These are phyloP conservation scores for Castanospermum australe DNA, from an alignment of 306 rosid genomes.

Conservation along the genomic window DNA sequence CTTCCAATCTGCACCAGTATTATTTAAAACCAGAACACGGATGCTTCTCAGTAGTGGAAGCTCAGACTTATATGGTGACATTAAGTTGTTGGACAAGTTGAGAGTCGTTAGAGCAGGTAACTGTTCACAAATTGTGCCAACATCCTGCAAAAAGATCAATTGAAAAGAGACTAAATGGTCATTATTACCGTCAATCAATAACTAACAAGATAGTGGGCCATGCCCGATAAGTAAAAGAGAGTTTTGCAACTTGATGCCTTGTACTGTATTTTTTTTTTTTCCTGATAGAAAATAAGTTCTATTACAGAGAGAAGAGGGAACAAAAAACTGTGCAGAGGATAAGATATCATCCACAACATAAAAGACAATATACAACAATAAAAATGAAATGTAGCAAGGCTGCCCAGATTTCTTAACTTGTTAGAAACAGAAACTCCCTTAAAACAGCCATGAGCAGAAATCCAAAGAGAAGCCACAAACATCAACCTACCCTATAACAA, in stretches of 20 bases:
- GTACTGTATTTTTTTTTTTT: not conserved
- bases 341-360: not conserved
- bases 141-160: constrained; percentile 65
- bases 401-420: no score
- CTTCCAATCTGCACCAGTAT: constrained; percentile 71
- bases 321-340: not conserved
- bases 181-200: not conserved
- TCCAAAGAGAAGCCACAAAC: not conserved
- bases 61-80: constrained; percentile 54
- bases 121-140: constrained; percentile 76
- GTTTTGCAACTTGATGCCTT: not conserved
- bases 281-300: not conserved
- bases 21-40: constrained; percentile 66
- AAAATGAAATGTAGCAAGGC: not conserved
- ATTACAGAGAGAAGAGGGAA: not conserved
- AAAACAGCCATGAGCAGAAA: not conserved
- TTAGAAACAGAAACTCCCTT: no score
- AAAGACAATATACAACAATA: not conserved
- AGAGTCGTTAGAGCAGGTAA: constrained; percentile 63
- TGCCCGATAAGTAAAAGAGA: not conserved
- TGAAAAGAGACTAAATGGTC: constrained; percentile 18
- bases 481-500: no score
- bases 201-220: not conserved
- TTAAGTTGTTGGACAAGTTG: constrained; percentile 70
- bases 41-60: constrained; percentile 59